Base-by-base conservation (phyloP, 768 basidiomycete genomes). In the Termitomyces sp. region DNA sequence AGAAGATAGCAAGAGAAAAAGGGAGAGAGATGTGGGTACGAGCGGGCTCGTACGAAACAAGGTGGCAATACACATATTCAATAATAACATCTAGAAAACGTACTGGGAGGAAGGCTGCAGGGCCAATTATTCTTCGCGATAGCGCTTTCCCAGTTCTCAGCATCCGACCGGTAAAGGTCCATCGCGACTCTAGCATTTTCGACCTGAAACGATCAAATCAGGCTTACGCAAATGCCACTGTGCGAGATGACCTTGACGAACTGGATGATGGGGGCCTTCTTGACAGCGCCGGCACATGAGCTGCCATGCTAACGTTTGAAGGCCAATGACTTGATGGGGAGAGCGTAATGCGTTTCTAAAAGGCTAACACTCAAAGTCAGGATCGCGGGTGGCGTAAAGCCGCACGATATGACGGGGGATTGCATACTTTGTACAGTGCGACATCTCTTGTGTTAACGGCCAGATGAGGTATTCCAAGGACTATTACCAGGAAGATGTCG, bases 221-320 rank as follows among this genome's bases (percentile, higher is more conserved):
- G 54, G 61, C 57, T 47, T 55, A 53, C 45, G 46, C 58, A 36
- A 56, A 49, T 57, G 57, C 54, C 27, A 48, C 60, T 20, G 24
- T 22, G 41, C 47, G 27, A 57, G 45, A 57, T 46, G 57, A 39
- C 27, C 45, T 63, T 3, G 41, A 81, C 87, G 66, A 67, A 93
- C 91, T 11, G 89, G 86, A 69, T 91, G 82, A 63, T 84, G 78
- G 57, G 84, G 79, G 33, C 83, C 84, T 67, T 89, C 87, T 67
- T 88, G 87, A 67, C 88, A 88, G 33, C 86, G 82, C 65, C 91
- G 80, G 57, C 83, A 80, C 89, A 93, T 89, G 37, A 93, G 80
- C 65, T 86, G 87, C 88, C 89, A 92, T 69, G 86, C 83, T 16
- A 93, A 76, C 5, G 92, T 93, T 66, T 85, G 87, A 37, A 93